Percentiles rank a stretch among this genome's conserved stretches.
phyloP scores from a whole-genome alignment of 495 filamentous ascomycete genomes.

The Pyrenula massariospora region DNA sequence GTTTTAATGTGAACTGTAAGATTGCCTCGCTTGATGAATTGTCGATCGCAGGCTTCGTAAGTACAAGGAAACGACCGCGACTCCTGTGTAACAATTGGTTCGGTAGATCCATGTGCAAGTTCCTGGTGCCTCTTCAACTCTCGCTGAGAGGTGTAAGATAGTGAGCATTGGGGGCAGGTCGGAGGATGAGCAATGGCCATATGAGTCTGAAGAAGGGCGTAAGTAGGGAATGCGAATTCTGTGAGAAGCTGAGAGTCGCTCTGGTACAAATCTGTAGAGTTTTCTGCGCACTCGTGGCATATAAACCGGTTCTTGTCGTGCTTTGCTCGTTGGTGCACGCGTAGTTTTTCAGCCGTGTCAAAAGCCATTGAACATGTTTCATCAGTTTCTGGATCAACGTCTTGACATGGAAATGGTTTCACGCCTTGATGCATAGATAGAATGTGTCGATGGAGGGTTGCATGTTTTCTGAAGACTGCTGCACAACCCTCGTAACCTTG shows the following conservation, averaged over 20 bases:
- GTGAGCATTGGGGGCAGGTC: constrained; percentile 59
- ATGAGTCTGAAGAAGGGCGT: constrained; percentile 58
- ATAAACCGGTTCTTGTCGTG: constrained; percentile 60
- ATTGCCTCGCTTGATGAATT: constrained; percentile 69
- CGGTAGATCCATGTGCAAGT: constrained; percentile 50
- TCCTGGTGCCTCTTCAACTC: constrained; percentile 61
- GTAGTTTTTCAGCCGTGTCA: constrained; percentile 54
- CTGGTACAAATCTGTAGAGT: constrained; percentile 8
- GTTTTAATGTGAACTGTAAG: constrained; percentile 65
- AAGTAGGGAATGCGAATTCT: constrained; percentile 54
- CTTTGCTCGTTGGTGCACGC: constrained; percentile 54
- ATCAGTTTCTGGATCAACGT: constrained; percentile 42
- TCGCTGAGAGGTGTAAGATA: constrained; percentile 44
- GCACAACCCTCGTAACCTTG: constrained; percentile 62
- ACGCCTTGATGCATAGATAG: constrained; percentile 55
- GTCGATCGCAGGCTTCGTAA: constrained; percentile 50
- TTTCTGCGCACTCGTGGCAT: constrained; percentile 53
- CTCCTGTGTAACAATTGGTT: constrained; percentile 1
- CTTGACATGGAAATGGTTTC: constrained; percentile 54
- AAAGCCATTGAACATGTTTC: constrained; percentile 56
- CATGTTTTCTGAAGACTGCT: constrained; percentile 75
- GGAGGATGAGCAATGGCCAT: constrained; percentile 59
- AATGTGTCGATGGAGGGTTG: constrained; percentile 77
- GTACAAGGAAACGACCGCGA: constrained; percentile 42
- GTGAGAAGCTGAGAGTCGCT: constrained; percentile 1